Conservation (phyloP, 345 rosid genomes). For the Brassica nigra region DNA sequence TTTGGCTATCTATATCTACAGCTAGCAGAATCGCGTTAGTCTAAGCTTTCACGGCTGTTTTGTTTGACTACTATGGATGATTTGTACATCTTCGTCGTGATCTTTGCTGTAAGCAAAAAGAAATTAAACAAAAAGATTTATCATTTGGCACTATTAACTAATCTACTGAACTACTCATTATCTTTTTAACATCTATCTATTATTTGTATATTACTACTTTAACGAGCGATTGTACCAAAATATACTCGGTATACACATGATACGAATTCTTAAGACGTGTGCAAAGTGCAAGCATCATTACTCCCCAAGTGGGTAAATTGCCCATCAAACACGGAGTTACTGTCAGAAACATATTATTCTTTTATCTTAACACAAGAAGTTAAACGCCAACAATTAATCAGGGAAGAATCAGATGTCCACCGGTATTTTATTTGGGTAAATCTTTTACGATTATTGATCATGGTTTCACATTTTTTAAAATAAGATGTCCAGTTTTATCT, state of each 20-base stretch:
- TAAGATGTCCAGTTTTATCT: background rate
- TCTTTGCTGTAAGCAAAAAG: conserved; percentile 37
- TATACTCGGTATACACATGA: conserved; percentile 34
- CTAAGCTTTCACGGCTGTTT: conserved; percentile 37
- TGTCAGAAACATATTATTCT: conserved; percentile 31
- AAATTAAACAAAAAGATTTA: background rate
- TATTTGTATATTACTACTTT: conserved; percentile 3
- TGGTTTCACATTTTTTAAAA: background rate
- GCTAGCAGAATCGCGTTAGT: conserved; percentile 34
- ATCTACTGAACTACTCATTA: conserved; percentile 10
- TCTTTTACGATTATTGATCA: background rate
- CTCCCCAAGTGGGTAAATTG: conserved; percentile 31
- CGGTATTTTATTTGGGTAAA: background rate
- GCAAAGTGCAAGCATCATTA: conserved; percentile 40
- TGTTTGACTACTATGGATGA: conserved; percentile 36
- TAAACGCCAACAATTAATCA: background rate
- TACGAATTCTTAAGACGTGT: conserved; percentile 35
- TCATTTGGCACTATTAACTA: conserved; percentile 35
- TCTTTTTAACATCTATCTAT: conserved; percentile 18
- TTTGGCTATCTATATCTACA: conserved; percentile 23
- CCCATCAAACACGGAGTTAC: conserved; percentile 43
- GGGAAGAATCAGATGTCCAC: background rate
- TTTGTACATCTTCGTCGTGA: conserved; percentile 30
- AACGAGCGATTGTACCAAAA: conserved; percentile 22
- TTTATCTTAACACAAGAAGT: background rate